Evolutionary conservation across 257 asterid species (phyloP), one percentile per base, ranked within the genome.

Genomic region (Nicotiana tabacum): DNA sequence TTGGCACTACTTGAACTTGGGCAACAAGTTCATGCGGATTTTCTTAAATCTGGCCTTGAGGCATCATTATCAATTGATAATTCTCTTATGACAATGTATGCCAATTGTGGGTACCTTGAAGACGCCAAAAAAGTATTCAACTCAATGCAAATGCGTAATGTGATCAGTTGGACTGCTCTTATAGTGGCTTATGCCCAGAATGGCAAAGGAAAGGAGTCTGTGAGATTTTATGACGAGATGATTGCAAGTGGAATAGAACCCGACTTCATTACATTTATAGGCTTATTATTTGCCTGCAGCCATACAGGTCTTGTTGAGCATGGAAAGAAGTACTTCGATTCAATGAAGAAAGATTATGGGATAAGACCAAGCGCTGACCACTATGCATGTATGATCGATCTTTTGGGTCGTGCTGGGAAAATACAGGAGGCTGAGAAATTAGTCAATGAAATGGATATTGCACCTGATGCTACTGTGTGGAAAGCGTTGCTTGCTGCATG

Each of bases 91-190:
- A 88, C 97, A 4, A 84, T 95, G 83, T 95, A 93, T 76, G 92
- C 97, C 17, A 89, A 90, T 72, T 91, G 99, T 69, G 97, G 97
- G 29, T 91, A 88, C 86, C 89, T 91, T 78, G 92, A 88, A 46
- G 88, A 89, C 9, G 92, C 95, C 46, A 53, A 84, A 32, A 85
- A 78, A 77, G 81, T 91, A 46, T 95, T 93, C 56, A 29, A 90
- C 85, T 89, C 89, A 1, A 91, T 92, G 94, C 83, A 80, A 66
- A 68, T 57, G 30, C 83, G 87, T 29, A 95, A 89, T 29, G 97
- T 95, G 87, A 91, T 95, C 53, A 90, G 93, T 16, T 95, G 99
- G 98, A 95, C 99, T 6, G 95, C 97, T 68, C 87, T 94, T 67
- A 91, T 93, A 33, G 85, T 92, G 32, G 97, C 94, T 10, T 91